A percentile compares a stretch with the other conserved stretches of the same genome.
Conservation (phyloP, 1,284 basidiomycete species). For the Pholiota adiposa region DNA sequence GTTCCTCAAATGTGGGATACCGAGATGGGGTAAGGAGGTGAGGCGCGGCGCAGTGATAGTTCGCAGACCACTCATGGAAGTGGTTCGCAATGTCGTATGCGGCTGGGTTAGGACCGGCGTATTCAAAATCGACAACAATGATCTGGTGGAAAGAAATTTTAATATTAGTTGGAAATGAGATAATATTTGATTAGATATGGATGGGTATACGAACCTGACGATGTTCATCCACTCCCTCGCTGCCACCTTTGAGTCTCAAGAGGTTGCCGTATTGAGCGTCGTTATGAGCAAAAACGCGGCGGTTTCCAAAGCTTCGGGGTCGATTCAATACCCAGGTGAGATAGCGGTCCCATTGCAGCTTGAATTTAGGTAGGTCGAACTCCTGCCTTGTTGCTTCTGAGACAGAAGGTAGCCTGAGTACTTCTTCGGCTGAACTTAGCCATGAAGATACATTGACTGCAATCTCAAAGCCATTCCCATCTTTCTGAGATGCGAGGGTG, state of each 20-base stretch:
- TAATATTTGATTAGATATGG: constrained; percentile 8
- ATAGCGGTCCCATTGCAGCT: constrained; percentile 67
- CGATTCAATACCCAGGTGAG: constrained; percentile 69
- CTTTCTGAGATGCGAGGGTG: constrained; percentile 38
- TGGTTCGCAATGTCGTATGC: constrained; percentile 96
- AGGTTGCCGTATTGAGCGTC: constrained; percentile 95
- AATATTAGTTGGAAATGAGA: constrained; percentile 6
- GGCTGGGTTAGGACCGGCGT: constrained; percentile 86
- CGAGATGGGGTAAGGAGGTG: constrained; percentile 70
- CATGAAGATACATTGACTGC: constrained; percentile 67
- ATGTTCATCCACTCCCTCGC: constrained; percentile 62
- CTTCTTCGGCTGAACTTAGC: constrained; percentile 64
- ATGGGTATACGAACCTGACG: constrained; percentile 56
- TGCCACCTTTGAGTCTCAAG: constrained; percentile 67
- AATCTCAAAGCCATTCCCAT: constrained; percentile 58
- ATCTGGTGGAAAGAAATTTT: constrained; percentile 51
- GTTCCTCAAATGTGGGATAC: constrained; percentile 78
- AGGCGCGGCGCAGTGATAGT: constrained; percentile 81
- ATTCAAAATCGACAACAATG: constrained; percentile 96
- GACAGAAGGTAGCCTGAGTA: constrained; percentile 59
- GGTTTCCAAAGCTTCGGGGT: constrained; percentile 60
- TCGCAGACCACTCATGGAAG: constrained; percentile 93
- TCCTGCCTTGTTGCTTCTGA: constrained; percentile 44
- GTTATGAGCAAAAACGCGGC: constrained; percentile 84
- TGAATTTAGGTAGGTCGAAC: constrained; percentile 70